A percentile compares a stretch with the other conserved stretches of the same genome.
Conservation (phyloP, 805 yeast species). For the Yarrowia sp. region DNA sequence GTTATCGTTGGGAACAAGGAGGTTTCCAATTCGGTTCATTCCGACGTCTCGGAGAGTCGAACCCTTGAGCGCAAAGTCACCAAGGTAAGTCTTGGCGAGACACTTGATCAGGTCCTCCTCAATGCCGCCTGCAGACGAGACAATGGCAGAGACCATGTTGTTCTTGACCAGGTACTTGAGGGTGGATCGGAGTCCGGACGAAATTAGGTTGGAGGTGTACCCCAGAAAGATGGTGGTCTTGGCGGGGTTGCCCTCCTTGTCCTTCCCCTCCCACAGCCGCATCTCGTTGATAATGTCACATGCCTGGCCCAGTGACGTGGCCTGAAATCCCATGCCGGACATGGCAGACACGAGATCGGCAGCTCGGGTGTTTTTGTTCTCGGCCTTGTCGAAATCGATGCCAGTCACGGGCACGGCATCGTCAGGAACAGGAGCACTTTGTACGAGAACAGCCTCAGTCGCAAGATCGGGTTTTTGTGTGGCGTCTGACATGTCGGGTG, state of each 20-base stretch:
- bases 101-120: conserved; percentile 98
- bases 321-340: conserved; percentile 98
- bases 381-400: conserved; percentile 83
- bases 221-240: conserved; percentile 94
- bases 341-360: conserved; percentile 78
- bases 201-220: conserved; percentile 92
- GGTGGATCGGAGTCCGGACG: conserved; percentile 93
- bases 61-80: conserved; percentile 87
- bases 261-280: conserved; percentile 92
- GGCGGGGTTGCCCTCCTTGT: conserved; percentile 64
- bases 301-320: conserved; percentile 81
- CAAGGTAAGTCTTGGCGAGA: conserved; percentile 93
- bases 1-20: conserved; percentile 96
- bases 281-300: conserved; percentile 91
- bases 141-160: conserved; percentile 93
- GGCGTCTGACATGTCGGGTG: conserved; percentile 16
- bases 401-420: conserved; percentile 82
- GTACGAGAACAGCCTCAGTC: conserved; percentile 88
- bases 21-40: conserved; percentile 96
- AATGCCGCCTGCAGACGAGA: conserved; percentile 97
- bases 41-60: conserved; percentile 87
- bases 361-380: conserved; percentile 79
- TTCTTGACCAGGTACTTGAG: conserved; percentile 88
- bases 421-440: conserved; percentile 84
- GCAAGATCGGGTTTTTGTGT: conserved; percentile 66